phyloP scores from a whole-genome alignment of 192 early-diverging fungal species.

The Dissophora ornata region DNA sequence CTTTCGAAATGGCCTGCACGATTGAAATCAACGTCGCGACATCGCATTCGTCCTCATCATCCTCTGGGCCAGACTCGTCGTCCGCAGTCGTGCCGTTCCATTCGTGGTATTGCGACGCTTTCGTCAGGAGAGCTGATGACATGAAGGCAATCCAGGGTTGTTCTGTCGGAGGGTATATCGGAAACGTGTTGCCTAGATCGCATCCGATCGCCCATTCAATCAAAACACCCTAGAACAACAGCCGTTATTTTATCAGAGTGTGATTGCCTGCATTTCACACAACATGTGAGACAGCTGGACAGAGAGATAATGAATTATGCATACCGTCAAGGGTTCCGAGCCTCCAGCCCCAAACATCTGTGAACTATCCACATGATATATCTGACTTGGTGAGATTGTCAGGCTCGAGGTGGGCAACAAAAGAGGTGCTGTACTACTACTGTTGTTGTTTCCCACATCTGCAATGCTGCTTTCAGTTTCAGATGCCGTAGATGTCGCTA shows the following conservation, averaged over 20 bases:
- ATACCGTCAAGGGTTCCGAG: slow-evolving; percentile 37
- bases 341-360: slow-evolving; percentile 44
- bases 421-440: slow-evolving; percentile 6
- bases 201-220: slow-evolving; percentile 48
- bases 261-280: neutral
- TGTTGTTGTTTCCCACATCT: neutral
- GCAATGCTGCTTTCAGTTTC: neutral
- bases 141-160: slow-evolving; percentile 49
- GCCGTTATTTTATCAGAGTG: neutral
- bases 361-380: slow-evolving; percentile 38
- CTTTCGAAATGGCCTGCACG: slow-evolving; percentile 33
- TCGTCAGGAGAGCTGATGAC: slow-evolving; percentile 31
- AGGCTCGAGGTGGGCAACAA: slow-evolving; percentile 28
- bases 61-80: neutral
- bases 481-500: neutral
- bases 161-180: slow-evolving; percentile 39
- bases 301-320: no score
- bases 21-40: slow-evolving; percentile 29
- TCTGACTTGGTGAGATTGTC: slow-evolving; percentile 25
- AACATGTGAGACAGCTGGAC: neutral
- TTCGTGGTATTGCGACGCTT: neutral
- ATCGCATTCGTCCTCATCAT: slow-evolving; percentile 15
- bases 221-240: slow-evolving; percentile 22
- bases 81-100: neutral
- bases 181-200: slow-evolving; percentile 25